Evolutionary conservation across 2,329 filamentous ascomycete species (phyloP), one percentile per base, ranked within the genome.

Genomic region (Aspergillus sp.): DNA sequence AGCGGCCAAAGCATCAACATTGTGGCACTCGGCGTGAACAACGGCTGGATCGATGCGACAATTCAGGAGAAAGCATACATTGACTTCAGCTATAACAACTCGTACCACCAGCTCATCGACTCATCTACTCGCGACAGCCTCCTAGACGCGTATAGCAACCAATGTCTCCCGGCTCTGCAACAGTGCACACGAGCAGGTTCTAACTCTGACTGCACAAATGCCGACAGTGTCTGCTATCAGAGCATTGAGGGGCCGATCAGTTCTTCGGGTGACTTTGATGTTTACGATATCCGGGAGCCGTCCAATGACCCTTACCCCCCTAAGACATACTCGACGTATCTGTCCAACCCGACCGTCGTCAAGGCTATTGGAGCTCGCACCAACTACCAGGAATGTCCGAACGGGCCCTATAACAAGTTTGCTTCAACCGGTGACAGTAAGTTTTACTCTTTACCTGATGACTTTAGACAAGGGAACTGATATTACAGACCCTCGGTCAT

Each of bases 21-120:
- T n/a, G 72, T 80, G 6, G 77, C 80, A 0, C 70, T 85, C 7
- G 77, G 79, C 13, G 75, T 85, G 55, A 79, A 82, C 66, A 84
- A 84, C 60, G 80, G 79, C 22, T 82, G 79, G 70, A 75, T 81
- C 52, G 81, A 84, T 57, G 66, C 73, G 8, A 63, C 65, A 13
- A 62, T 68, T 2, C 75, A 79, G 55, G 73, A 76, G 49, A 72
- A 75, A 6, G 64, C 69, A 3, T 76, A 77, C 54, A 67, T 76
- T 6, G 69, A 73, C 16, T 79, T 74, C 50, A 71, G 73, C 8
- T 72, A 72, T 57, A 77, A 78, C 58, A 81, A 80, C 60, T 67
- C 69, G 14, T 78, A 78, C 60, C 69, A 69, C 22, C 60, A 65
- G 14, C 61, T 79, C 19, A 77, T 78, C 60, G 65, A 65, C 16